Evolutionary conservation across 164 flowering plant species (phyloP), one percentile per base, ranked within the genome.

Genomic region (Magnolia changhungtana): DNA sequence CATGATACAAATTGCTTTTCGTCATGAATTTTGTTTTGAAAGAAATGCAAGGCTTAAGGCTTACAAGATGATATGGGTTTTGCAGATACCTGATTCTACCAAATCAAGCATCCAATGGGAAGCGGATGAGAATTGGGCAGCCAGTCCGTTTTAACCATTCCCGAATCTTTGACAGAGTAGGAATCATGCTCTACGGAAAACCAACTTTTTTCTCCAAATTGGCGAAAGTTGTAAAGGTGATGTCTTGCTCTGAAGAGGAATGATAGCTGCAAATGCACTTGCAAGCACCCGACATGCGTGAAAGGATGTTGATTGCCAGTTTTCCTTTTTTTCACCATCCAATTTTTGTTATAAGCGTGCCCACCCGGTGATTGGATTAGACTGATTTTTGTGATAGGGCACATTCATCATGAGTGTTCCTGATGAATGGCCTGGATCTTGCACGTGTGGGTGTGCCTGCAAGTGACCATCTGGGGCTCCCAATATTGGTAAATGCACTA

Each of bases 161-260:
- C 45, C 49, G 49, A 64, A 85, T 91, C 70, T 91, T 91, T 86
- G 86, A 82, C 19, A 78, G 74, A 69, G 87, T 89, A 52, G 95
- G 95, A 29, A 81, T 89, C 72, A 86, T 91, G 90, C 84, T 91
- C 77, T 82, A 84, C 59, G 95, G 92, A 72, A 88, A 83, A 77
- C 86, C 81, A 49, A 80, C 84, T 50, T 89, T 89, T 77, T 87
- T 87, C 79, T 80, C 80, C 74, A 88, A 84, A 78, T 81, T 87
- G 11, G 72, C 85, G 1, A 81, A 67, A 69, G 74, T 89, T 76
- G 63, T 87, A 61, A 86, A 80, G 91, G 94, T 88, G 76, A 81
- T 70, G 50, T 23, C 59, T 78, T 45, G 16, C 27, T 49, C 21
- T 8, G 50, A 21, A 45, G 8, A 29, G 37, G 21, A 52, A 50